Evolutionary conservation across 2,329 filamentous ascomycete genomes (phyloP), one percentile per base, ranked within the genome.

Genomic region (Corniculantispora saksenae): DNA sequence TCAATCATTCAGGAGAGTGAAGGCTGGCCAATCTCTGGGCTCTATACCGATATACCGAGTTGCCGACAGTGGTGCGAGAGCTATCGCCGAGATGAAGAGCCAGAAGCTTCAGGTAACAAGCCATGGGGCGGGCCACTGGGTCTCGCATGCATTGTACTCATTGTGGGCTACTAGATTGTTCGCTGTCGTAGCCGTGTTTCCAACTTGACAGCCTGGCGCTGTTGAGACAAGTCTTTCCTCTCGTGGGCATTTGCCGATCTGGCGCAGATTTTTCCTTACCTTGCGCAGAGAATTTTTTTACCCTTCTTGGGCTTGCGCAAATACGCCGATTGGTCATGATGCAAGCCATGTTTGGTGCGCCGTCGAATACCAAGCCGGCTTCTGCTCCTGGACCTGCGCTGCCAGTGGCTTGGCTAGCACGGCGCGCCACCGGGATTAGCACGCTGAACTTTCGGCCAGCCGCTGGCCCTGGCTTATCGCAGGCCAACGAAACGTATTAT

Each of bases 1-100:
- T 7, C 7, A 13, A 19, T 3, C 12, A 7, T 43, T 6, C 38
- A 43, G 38, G 8, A 15, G 3, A 13, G 17, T 13, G 12, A 13
- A 43, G 10, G 38, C 6, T 13, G 38, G 12, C 12, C 38, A 43
- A 13, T 15, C 6, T 43, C 4, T 43, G 38, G 3, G 17, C 50
- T 27, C 10, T 53, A 32, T 32, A 25, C 29, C 51, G 29, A 19
- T 56, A 27, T 25, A 15, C 61, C 61, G 61, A 63, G 61, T 50
- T 27, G 50, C 60, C 40, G 61, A 63, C 27, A 10, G 25, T 50
- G 12, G 29, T 27, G 43, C 53, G 61, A 29, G 17, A 13, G 13
- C 50, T 63, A 63, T 63, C 61, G 61, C 61, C 61, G 61, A 63
- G 61, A 40, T n/a, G 6, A 25, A 17, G n/a, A 23, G 32, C 32